phyloP scores from a whole-genome alignment of 2,329 filamentous ascomycete species.

The Talaromyces sp. region DNA sequence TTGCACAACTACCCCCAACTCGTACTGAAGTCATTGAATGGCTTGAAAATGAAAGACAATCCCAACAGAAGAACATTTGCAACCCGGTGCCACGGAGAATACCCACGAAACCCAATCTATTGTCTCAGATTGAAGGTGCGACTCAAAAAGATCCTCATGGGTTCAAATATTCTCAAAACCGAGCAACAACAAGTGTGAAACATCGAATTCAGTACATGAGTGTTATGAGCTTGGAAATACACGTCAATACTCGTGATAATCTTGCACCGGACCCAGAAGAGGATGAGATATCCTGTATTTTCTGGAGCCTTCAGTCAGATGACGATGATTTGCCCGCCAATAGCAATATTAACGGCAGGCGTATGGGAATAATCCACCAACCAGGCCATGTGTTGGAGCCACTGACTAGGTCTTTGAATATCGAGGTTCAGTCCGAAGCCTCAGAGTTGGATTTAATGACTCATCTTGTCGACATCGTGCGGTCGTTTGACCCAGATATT shows the following conservation, averaged over 20 bases:
- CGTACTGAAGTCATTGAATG: constrained; percentile 66
- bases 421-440: constrained; percentile 68
- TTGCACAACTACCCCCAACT: constrained; percentile 66
- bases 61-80: constrained; percentile 10
- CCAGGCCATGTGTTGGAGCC: constrained; percentile 57
- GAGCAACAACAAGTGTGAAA: constrained; percentile 68
- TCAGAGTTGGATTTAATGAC: constrained; percentile 82
- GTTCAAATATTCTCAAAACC: constrained; percentile 79
- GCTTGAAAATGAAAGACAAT: constrained; percentile 45
- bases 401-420: constrained; percentile 57
- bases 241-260: constrained; percentile 78
- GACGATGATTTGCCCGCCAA: constrained; percentile 54
- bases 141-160: constrained; percentile 78
- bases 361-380: constrained; percentile 69
- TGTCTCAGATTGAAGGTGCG: constrained; percentile 84
- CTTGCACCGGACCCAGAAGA: constrained; percentile 84
- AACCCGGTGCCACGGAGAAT: not conserved
- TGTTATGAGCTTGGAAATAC: constrained; percentile 88
- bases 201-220: constrained; percentile 94
- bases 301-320: constrained; percentile 83
- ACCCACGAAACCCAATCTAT: constrained; percentile 23
- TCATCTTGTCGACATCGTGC: constrained; percentile 80
- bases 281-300: constrained; percentile 81
- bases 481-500: constrained; percentile 81
- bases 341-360: constrained; percentile 46